phyloP scores from a whole-genome alignment of 1,139 yeast species.

The Suhomyces anneliseae region DNA sequence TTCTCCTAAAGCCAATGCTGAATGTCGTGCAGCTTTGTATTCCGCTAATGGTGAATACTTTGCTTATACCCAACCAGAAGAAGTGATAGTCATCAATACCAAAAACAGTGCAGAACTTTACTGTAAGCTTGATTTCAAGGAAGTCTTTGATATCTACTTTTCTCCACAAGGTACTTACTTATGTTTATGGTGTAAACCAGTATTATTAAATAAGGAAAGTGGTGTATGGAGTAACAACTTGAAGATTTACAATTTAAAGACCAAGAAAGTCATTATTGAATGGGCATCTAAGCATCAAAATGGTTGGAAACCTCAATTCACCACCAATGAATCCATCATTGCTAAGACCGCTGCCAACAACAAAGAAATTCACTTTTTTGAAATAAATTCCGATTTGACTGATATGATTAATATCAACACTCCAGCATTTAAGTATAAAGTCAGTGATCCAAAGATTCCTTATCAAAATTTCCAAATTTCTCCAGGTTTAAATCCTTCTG shows the following conservation, averaged over 20 bases:
- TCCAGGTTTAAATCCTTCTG: conserved; percentile 89
- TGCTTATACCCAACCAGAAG: conserved; percentile 56
- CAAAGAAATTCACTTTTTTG: conserved; percentile 74
- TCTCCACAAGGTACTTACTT: conserved; percentile 86
- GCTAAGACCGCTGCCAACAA: conserved; percentile 58
- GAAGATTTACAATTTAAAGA: conserved; percentile 61
- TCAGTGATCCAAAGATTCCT: conserved; percentile 56
- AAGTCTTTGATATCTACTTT: conserved; percentile 79
- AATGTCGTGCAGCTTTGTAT: conserved; percentile 50
- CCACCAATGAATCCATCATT: conserved; percentile 71
- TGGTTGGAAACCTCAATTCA: conserved; percentile 91
- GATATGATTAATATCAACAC: conserved; percentile 38
- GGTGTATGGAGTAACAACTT: conserved; percentile 80
- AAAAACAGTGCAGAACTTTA: conserved; percentile 32
- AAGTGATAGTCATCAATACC: conserved; percentile 63
- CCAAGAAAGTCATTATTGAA: conserved; percentile 53
- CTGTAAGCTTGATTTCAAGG: conserved; percentile 50
- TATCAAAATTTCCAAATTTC: conserved; percentile 62
- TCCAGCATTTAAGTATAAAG: conserved; percentile 61
- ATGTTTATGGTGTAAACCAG: conserved; percentile 90
- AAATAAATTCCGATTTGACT: conserved; percentile 49
- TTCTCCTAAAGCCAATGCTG: conserved; percentile 24
- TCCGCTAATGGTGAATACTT: conserved; percentile 56
- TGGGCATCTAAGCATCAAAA: conserved; percentile 82
- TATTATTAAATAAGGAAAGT: conserved; percentile 53